Evolutionary conservation across 2,329 filamentous ascomycete genomes (phyloP), one percentile per base, ranked within the genome.

Genomic region (Colletotrichum higginsianum): DNA sequence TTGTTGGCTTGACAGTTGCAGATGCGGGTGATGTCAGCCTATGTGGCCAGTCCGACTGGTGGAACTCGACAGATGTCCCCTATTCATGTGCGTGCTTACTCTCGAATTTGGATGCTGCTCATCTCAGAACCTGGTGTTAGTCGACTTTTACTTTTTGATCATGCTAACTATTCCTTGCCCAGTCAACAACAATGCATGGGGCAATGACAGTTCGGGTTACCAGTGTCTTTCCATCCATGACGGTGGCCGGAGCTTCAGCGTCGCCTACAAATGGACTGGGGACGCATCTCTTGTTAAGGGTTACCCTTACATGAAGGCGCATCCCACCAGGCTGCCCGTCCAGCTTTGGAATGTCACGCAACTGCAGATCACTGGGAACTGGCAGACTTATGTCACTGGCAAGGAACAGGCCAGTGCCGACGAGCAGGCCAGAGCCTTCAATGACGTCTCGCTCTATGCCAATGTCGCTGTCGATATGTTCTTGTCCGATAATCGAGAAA

Each of bases 381-480:
- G 69, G 69, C 58, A 69, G 53, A 72, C 69, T 2, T 72, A 55
- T 7, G 69, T 72, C 46, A 42, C 60, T 40, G 69, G 69, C 52
- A 69, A 72, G 47, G 69, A 72, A 47, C 49, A 53, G 21, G 69
- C 53, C 40, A 49, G 58, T 35, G 38, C 42, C 47, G 65, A 72
- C 5, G 67, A 71, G 44, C 57, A 67, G 55, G 67, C 68, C 13
- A 52, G 40, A 26, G 40, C 55, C 21, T 71, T 71, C 23, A 23
- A 63, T 23, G 67, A 71, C 46, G 62, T 73, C 64, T 49, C 30
- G 12, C 67, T 73, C 15, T 61, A 67, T 55, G 50, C 71, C 67
- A 73, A 73, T 50, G 71, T 73, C 55, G 68, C 71, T 26, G 66
- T 72, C 18, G 69, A 72, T 23, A 72, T 72, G 69, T 72, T 72